A percentile compares a stretch with the other conserved stretches of the same genome.
Conservation (phyloP, 371 early-diverging fungal genomes). For the Lichtheimia corymbifera region DNA sequence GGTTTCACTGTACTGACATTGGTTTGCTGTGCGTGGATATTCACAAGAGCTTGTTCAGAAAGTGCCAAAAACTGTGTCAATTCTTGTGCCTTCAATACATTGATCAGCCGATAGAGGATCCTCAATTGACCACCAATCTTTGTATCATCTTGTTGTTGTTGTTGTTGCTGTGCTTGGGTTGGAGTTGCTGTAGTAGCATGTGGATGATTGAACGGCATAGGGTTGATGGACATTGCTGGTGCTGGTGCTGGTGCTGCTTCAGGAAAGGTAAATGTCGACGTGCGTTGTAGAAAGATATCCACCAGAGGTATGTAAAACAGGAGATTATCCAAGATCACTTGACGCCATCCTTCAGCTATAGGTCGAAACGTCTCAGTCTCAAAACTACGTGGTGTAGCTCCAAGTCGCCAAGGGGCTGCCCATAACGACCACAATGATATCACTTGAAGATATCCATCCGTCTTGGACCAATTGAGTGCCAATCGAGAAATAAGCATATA, state of each 20-base stretch:
- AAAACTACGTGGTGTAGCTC: slow-evolving; percentile 1
- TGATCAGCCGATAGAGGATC: slow-evolving; percentile 26
- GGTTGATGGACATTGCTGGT: background rate
- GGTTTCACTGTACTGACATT: background rate
- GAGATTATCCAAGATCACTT: slow-evolving; percentile 31
- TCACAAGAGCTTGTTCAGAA: slow-evolving; percentile 14
- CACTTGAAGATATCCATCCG: slow-evolving; percentile 31
- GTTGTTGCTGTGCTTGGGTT: slow-evolving; percentile 1
- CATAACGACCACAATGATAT: slow-evolving; percentile 35
- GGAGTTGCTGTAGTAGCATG: background rate
- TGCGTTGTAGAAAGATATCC: slow-evolving; percentile 28
- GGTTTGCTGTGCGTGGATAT: background rate
- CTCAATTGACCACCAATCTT: slow-evolving; percentile 25
- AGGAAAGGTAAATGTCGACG: slow-evolving; percentile 19
- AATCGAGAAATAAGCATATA: slow-evolving; percentile 36
- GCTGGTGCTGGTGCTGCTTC: slow-evolving; percentile 7
- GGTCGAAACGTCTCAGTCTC: slow-evolving; percentile 9
- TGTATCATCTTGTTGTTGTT: background rate
- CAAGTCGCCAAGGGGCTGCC: slow-evolving; percentile 37
- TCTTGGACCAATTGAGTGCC: slow-evolving; percentile 30
- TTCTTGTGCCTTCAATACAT: slow-evolving; percentile 21
- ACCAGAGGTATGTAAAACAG: slow-evolving; percentile 29
- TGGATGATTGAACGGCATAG: background rate
- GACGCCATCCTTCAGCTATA: slow-evolving; percentile 23
- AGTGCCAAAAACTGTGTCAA: slow-evolving; percentile 18